Conservation (phyloP, 345 rosid genomes). For the Rhodamnia argentea region DNA sequence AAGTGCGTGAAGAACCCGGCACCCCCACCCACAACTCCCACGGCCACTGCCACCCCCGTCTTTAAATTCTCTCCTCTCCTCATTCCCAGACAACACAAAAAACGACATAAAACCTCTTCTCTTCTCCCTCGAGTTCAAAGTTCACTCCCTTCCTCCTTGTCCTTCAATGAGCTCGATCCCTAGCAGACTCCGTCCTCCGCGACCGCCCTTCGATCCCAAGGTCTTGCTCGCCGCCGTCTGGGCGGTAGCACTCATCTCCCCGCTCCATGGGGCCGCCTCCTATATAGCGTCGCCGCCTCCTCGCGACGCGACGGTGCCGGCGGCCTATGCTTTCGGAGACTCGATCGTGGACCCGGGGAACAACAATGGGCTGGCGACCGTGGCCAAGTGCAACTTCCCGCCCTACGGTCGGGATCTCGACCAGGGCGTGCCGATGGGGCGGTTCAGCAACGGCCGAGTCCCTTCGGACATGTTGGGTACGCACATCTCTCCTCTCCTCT, state of each 20-base stretch:
- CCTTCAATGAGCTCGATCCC: not conserved
- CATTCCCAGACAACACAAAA: not conserved
- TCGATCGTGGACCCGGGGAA: conserved; percentile 61
- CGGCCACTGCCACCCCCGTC: not conserved
- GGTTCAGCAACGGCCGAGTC: conserved; percentile 23
- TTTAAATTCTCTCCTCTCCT: not conserved
- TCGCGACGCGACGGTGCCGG: conserved; percentile 8
- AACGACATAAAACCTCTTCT: no score
- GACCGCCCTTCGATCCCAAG: not conserved
- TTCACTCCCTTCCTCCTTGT: not conserved
- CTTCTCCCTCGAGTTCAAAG: not conserved
- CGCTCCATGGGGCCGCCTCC: not conserved
- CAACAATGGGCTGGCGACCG: conserved; percentile 28
- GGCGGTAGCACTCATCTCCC: not conserved
- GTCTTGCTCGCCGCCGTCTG: not conserved
- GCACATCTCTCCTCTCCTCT: not conserved
- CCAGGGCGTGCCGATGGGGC: conserved; percentile 36
- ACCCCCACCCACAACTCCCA: not conserved
- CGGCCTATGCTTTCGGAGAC: conserved; percentile 49
- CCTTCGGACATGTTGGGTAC: conserved; percentile 11
- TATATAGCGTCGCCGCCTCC: not conserved
- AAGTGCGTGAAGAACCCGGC: not conserved
- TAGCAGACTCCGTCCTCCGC: not conserved
- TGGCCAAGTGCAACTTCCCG: conserved; percentile 24
- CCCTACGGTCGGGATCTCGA: conserved; percentile 56